A percentile compares a stretch with the other conserved stretches of the same genome.
Evolutionary conservation across 1,284 basidiomycete species (phyloP).

Genomic region (Irpex sp.): DNA sequence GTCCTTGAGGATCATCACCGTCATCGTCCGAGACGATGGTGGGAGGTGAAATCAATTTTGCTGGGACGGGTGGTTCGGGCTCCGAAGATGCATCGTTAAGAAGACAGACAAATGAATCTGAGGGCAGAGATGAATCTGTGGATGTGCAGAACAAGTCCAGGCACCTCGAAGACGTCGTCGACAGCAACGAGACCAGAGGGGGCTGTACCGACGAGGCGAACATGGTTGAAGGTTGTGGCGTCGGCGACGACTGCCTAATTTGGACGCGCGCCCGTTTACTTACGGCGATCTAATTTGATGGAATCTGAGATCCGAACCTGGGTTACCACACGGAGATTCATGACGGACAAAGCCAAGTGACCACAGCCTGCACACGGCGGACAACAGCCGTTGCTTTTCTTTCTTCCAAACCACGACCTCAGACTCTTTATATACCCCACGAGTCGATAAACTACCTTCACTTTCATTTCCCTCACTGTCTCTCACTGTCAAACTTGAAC

Average conservation of each 20-base stretch:
- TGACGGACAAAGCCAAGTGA: neutral
- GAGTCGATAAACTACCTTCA: neutral
- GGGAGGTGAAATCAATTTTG: conserved; percentile 39
- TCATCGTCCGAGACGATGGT: conserved; percentile 22
- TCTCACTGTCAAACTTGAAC: neutral
- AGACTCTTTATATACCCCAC: neutral
- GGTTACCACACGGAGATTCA: neutral
- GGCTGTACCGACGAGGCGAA: conserved; percentile 45
- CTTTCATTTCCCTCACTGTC: neutral
- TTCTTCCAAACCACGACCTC: neutral
- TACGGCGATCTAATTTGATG: neutral
- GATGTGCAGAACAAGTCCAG: conserved; percentile 55
- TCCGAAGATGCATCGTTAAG: conserved; percentile 57
- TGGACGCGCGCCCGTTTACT: neutral
- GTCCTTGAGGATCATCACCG: conserved; percentile 30
- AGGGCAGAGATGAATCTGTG: conserved; percentile 49
- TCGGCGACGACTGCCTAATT: neutral
- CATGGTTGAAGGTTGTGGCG: conserved; percentile 16
- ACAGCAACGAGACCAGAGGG: conserved; percentile 70
- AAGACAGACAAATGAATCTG: conserved; percentile 65
- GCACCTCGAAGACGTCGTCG: conserved; percentile 66
- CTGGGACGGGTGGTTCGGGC: conserved; percentile 47
- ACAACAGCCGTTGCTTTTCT: neutral
- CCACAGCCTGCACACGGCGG: neutral
- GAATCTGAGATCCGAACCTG: neutral